These are phyloP conservation scores for Sporobolomyces phaffii DNA, from an alignment of 768 basidiomycete species.

Conservation along the genomic window DNA sequence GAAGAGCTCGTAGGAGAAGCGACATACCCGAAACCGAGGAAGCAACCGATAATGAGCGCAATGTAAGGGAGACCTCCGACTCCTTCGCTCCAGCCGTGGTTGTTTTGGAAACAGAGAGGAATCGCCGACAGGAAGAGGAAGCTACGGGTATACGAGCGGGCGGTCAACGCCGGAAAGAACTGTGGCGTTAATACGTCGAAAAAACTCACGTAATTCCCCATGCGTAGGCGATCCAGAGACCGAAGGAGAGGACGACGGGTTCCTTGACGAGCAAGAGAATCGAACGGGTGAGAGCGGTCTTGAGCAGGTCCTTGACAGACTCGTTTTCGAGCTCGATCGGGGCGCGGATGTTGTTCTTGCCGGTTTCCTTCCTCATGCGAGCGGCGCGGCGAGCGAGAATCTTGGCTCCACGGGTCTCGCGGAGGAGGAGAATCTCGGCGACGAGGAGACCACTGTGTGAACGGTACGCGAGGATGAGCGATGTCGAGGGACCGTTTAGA, in stretches of 20 bases:
- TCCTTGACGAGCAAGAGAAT: conserved; percentile 36
- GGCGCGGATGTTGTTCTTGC: conserved; percentile 35
- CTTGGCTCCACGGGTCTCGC: conserved; percentile 41
- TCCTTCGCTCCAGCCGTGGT: conserved; percentile 39
- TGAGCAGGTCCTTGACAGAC: conserved; percentile 34
- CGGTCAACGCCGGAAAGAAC: too few species aligned
- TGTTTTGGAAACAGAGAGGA: conserved; percentile 36
- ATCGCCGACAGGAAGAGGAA: conserved; percentile 40
- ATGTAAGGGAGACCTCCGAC: conserved; percentile 37
- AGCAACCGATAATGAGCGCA: conserved; percentile 37
- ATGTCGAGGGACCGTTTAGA: background rate
- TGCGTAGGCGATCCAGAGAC: conserved; percentile 30
- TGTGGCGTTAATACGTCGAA: background rate
- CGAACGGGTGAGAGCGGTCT: conserved; percentile 35
- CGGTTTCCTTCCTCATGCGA: conserved; percentile 36
- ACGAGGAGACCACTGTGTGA: conserved; percentile 18
- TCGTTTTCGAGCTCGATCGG: conserved; percentile 39
- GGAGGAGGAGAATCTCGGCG: conserved; percentile 35
- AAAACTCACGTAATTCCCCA: conserved; percentile 33
- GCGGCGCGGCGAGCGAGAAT: conserved; percentile 37
- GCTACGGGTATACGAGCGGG: background rate
- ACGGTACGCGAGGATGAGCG: background rate
- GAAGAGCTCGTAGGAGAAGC: too few species aligned
- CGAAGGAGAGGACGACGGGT: conserved; percentile 31
- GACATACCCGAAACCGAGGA: conserved; percentile 35